Conservation (phyloP, 2,329 filamentous ascomycete species). For the Scleromitrula shiraiana region DNA sequence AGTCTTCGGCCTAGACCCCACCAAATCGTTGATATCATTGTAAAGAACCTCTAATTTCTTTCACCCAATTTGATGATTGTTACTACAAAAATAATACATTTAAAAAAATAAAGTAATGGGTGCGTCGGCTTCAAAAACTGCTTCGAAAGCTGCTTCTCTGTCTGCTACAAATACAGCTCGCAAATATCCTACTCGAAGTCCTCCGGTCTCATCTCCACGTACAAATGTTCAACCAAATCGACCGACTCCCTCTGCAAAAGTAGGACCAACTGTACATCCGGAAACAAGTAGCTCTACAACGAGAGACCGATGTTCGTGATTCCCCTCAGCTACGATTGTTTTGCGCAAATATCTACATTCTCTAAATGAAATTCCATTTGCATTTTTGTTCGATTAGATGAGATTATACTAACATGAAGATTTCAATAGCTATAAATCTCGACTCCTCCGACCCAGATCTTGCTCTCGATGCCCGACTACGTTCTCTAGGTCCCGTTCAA, state of each 20-base stretch:
- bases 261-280: slow-evolving; percentile 13
- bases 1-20: background rate
- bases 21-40: background rate
- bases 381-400: background rate
- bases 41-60: background rate
- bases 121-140: slow-evolving; percentile 22
- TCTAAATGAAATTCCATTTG: background rate
- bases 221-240: slow-evolving; percentile 9
- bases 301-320: slow-evolving; percentile 10
- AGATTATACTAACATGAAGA: background rate
- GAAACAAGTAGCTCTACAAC: background rate
- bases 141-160: slow-evolving; percentile 14
- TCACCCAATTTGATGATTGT: background rate
- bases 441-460: slow-evolving; percentile 16
- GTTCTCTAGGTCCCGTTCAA: slow-evolving; percentile 23
- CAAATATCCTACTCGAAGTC: slow-evolving; percentile 26
- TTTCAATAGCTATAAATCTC: slow-evolving; percentile 9
- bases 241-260: slow-evolving; percentile 5
- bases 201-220: slow-evolving; percentile 11
- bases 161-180: slow-evolving; percentile 16
- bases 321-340: too few species aligned
- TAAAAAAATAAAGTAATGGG: slow-evolving; percentile 18
- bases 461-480: slow-evolving; percentile 19
- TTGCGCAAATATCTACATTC: background rate
- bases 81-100: background rate